Conservation (phyloP, 2,329 filamentous ascomycete species). For the Diaporthe nobilis region DNA sequence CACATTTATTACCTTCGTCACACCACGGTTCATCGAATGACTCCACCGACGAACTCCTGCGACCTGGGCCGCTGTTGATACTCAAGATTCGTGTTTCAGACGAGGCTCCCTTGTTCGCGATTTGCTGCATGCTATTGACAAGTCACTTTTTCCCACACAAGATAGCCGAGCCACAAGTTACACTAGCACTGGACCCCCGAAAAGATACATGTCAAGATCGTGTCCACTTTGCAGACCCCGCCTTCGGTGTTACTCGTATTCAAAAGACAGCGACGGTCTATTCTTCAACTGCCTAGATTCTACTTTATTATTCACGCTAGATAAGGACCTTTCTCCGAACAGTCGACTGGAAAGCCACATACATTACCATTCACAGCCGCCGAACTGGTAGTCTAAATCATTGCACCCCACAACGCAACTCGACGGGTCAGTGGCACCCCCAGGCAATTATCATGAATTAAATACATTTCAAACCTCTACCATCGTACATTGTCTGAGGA, state of each 20-base stretch:
- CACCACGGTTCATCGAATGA: neutral
- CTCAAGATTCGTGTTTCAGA: neutral
- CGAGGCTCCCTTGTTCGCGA: neutral
- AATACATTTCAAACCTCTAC: neutral
- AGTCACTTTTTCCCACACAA: neutral
- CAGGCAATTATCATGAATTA: neutral
- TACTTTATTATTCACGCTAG: neutral
- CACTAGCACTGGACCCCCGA: neutral
- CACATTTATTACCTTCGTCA: neutral
- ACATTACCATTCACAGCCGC: too few species aligned
- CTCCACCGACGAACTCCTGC: neutral
- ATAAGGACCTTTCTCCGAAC: neutral
- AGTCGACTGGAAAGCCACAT: neutral
- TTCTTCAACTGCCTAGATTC: too few species aligned
- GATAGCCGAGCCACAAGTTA: constrained; percentile 3
- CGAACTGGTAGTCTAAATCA: too few species aligned
- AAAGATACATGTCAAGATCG: neutral
- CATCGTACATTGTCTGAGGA: neutral
- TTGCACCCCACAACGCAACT: neutral
- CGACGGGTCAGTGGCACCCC: neutral
- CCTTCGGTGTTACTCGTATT: neutral
- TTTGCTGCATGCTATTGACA: neutral
- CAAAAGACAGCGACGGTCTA: too few species aligned
- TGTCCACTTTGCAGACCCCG: constrained; percentile 1
- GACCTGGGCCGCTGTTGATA: neutral